Evolutionary conservation across 2,329 filamentous ascomycete species (phyloP).

Genomic region (Botrytis aclada): DNA sequence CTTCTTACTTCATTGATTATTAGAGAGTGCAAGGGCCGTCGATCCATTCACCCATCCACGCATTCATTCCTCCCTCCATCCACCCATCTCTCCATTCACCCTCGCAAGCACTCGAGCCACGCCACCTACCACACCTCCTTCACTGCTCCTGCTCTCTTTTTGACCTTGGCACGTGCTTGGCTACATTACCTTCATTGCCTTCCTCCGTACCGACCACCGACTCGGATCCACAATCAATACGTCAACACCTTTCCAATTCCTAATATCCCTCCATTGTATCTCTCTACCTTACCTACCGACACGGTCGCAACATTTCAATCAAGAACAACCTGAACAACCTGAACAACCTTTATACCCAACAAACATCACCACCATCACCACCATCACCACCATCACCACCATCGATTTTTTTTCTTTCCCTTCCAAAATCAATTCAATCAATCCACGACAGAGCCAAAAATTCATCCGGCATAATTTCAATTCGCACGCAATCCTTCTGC

Average conservation of each 20-base stretch:
- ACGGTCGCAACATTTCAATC: constrained; percentile 9
- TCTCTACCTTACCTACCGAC: neutral
- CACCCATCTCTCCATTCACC: neutral
- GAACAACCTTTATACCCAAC: neutral
- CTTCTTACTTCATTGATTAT: neutral
- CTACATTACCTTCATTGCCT: neutral
- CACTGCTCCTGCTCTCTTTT: neutral
- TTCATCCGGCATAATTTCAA: constrained; percentile 11
- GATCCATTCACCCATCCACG: neutral
- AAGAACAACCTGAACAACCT: no score
- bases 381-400: no score
- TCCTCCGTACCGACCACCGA: neutral
- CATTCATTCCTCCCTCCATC: neutral
- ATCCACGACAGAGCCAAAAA: neutral
- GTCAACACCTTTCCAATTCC: neutral
- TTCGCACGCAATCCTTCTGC: constrained; percentile 1
- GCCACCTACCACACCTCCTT: neutral
- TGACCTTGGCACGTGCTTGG: no score
- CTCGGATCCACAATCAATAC: neutral
- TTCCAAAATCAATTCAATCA: neutral
- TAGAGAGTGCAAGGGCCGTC: neutral
- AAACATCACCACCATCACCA: neutral
- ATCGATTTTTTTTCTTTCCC: no score
- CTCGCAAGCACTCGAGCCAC: neutral
- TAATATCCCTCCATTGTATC: neutral